Conservation (phyloP, 805 yeast species). For the Nakazawaea pomicola region DNA sequence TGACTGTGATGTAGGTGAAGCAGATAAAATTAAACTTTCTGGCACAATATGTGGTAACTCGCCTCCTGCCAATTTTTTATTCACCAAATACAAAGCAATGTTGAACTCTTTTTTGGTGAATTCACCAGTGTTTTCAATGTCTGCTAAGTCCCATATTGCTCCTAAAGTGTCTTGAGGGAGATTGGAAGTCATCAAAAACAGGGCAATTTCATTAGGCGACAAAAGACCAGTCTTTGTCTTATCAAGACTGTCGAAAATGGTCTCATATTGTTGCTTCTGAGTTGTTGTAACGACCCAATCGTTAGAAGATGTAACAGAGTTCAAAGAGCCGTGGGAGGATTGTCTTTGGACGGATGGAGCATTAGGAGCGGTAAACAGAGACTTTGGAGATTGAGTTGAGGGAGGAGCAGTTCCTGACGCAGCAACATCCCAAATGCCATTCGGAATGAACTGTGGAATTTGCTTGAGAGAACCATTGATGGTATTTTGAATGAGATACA, state of each 20-base stretch:
- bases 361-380: constrained; percentile 2
- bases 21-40: constrained; percentile 42
- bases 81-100: constrained; percentile 90
- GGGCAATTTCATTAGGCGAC: constrained; percentile 78
- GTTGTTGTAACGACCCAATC: constrained; percentile 69
- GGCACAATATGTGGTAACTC: constrained; percentile 80
- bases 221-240: constrained; percentile 55
- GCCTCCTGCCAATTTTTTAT: constrained; percentile 73
- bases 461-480: constrained; percentile 55
- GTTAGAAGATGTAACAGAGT: constrained; percentile 16
- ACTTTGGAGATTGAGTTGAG: neutral
- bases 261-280: constrained; percentile 73
- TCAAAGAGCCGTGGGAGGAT: constrained; percentile 12
- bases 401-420: constrained; percentile 1
- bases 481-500: constrained; percentile 88
- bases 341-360: constrained; percentile 3
- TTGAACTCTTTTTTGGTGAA: constrained; percentile 82
- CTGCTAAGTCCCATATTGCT: constrained; percentile 90
- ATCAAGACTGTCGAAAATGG: constrained; percentile 76
- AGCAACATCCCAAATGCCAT: constrained; percentile 28
- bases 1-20: constrained; percentile 12
- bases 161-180: constrained; percentile 83
- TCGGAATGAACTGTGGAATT: constrained; percentile 27
- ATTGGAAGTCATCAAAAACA: constrained; percentile 82
- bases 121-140: constrained; percentile 77